Base-by-base conservation (phyloP, 371 early-diverging fungal genomes). In the Mortierella sp. region DNA sequence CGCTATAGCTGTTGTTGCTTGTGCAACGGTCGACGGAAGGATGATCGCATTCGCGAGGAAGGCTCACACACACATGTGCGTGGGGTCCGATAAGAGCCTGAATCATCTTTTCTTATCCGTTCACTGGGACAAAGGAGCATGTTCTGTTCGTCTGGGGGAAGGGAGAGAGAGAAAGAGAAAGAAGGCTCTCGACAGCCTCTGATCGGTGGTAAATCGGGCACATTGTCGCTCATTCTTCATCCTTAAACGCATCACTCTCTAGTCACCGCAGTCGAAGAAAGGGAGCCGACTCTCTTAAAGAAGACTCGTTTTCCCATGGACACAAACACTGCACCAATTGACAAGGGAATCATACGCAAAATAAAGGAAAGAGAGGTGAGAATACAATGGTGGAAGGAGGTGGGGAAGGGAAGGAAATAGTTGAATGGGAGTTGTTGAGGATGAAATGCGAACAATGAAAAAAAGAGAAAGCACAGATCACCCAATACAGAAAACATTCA, bases 1-100 rank as follows among this genome's bases (percentile, higher is more conserved):
- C n/a, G n/a, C n/a, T n/a, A n/a, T n/a, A n/a, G 14, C 7, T 31
- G 29, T 31, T 55, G 24, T 7, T 50, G 8, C 19, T 55, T 55
- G 58, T 55, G 58, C 58, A 58, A 34, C 58, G 34, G 22, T 58
- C 34, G 31, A 58, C 34, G 58, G 31, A 75, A 65, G 39, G 53
- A 77, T 77, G 77, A 77, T 66, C 71, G 71, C 77, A 76, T 76
- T 37, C 71, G 71, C 71, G 66, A 66, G 39, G 14, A 68, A 39
- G 34, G 55, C 52, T 69, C 24, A 14, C 41, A 29, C 29, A 43
- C 24, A 11, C 10, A 8, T 44, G 11, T 29, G 31, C n/a, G n/a
- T 19, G 41, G n/a, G 31, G 22, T 24, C 53, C 0, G 24, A 24
- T 50, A 9, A 11, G 22, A 10, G 6, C 26, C 8, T 50, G 52